Base-by-base conservation (phyloP, 1,139 yeast species). In the Geotrichum aggregatum region DNA sequence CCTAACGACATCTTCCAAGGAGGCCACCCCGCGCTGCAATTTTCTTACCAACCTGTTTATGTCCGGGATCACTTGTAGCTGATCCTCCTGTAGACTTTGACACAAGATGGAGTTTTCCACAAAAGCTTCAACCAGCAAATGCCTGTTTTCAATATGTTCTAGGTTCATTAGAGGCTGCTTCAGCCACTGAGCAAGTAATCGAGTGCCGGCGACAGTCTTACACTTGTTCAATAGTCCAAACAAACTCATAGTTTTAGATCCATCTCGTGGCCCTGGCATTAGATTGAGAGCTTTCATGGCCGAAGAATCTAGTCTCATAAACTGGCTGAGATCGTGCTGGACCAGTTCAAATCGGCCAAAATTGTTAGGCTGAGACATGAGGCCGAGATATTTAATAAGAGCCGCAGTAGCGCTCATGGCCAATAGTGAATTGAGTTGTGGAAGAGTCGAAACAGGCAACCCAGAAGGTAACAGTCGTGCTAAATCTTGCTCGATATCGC, bases 101-200 rank as follows among this genome's bases (percentile, higher is more conserved):
- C 96, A 76, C 56, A 79, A 79, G 1, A 87, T 72, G 1, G 66
- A 54, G 63, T 88, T 88, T 36, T 84, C 79, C n/a, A 87, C 74
- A 61, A 92, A 71, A 54, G 78, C 76, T 40, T 80, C 84, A 8
- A 92, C 96, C 52, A 92, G 72, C 6, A 74, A 67, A 58, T 87
- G 97, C 52, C 98, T 78, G 36, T 81, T 76, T 41, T 71, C 68
- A 42, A 92, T 91, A 49, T 75, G 79, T 0, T 64, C 64, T 19
- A 77, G 65, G 59, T 79, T 80, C 53, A 95, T 83, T 48, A 92
- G 75, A 0, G 98, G 98, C 68, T 92, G 98, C 63, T 92, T 92
- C 58, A 94, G 76, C 98, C 98, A 92, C 64, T 88, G 96, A 11
- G 92, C 83, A 35, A 92, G 76, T 51, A 91, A 71, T 59, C 98